phyloP scores from a whole-genome alignment of 2,329 filamentous ascomycete genomes.

The Venturia aucupariae region DNA sequence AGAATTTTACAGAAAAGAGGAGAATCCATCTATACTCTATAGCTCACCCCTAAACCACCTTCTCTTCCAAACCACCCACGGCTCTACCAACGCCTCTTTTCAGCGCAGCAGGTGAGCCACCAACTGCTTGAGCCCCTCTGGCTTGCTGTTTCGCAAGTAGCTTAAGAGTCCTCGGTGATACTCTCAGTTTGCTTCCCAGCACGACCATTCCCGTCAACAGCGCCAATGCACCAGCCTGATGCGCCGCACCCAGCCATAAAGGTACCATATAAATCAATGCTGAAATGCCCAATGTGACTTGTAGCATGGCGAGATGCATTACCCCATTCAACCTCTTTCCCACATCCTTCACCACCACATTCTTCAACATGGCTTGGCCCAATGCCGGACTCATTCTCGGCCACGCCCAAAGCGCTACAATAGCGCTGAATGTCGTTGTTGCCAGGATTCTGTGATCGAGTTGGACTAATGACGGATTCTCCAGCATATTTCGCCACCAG shows the following conservation, averaged over 20 bases:
- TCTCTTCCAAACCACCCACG: neutral
- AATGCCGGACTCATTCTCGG: conserved; percentile 53
- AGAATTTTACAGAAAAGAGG: no score
- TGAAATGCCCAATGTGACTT: conserved; percentile 78
- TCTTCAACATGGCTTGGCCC: conserved; percentile 36
- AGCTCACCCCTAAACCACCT: neutral
- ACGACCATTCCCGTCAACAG: conserved; percentile 75
- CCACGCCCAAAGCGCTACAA: conserved; percentile 75
- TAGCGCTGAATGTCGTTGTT: conserved; percentile 73
- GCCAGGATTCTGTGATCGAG: conserved; percentile 91
- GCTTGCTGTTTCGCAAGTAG: conserved; percentile 34
- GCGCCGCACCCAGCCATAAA: conserved; percentile 73
- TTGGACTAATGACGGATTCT: conserved; percentile 93
- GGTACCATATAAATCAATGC: conserved; percentile 94
- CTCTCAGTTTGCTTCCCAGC: conserved; percentile 66
- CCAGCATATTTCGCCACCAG: conserved; percentile 95
- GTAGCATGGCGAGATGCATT: conserved; percentile 71
- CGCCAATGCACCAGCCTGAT: conserved; percentile 84
- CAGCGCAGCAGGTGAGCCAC: neutral
- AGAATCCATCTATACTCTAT: neutral
- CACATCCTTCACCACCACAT: conserved; percentile 29
- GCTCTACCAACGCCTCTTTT: conserved; percentile 5
- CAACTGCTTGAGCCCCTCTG: neutral
- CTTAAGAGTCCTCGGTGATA: conserved; percentile 56
- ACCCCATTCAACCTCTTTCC: conserved; percentile 67